phyloP scores from a whole-genome alignment of 164 flowering plant species.

The Magnolia changhungtana region DNA sequence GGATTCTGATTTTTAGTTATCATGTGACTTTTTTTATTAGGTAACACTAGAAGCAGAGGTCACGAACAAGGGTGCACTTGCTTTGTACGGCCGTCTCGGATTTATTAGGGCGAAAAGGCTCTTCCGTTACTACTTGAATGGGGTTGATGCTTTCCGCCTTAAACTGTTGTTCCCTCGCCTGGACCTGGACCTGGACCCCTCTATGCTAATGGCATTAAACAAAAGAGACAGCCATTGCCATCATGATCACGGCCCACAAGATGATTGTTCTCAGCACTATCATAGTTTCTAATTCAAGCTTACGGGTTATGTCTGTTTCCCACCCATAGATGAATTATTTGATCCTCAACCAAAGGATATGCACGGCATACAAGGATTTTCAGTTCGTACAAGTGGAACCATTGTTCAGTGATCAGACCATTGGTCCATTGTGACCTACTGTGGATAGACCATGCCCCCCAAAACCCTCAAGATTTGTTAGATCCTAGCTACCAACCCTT shows the following conservation, averaged over 20 bases:
- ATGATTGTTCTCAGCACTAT: conserved; percentile 6
- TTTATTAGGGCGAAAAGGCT: conserved; percentile 96
- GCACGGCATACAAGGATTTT: background rate
- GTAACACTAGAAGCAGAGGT: conserved; percentile 99
- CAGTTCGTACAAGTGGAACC: background rate
- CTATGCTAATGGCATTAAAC: background rate
- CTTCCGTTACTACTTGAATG: conserved; percentile 90
- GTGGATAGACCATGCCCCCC: too few species aligned
- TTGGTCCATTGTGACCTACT: too few species aligned
- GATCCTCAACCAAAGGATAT: background rate
- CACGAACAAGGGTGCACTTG: conserved; percentile 95
- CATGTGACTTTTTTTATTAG: conserved; percentile 24
- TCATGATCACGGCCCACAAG: conserved; percentile 6
- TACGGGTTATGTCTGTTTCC: background rate
- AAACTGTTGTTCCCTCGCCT: conserved; percentile 77
- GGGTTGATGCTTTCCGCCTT: conserved; percentile 93
- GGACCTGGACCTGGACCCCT: conserved; percentile 25
- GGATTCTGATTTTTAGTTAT: background rate
- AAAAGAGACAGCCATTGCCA: conserved; percentile 2
- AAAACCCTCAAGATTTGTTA: background rate
- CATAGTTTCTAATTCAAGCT: background rate
- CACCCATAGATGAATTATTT: background rate
- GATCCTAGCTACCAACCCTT: background rate
- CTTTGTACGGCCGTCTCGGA: conserved; percentile 92
- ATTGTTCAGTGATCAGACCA: background rate